phyloP scores from a whole-genome alignment of 495 filamentous ascomycete genomes.

The Pseudomonodictys pantanalensis region DNA sequence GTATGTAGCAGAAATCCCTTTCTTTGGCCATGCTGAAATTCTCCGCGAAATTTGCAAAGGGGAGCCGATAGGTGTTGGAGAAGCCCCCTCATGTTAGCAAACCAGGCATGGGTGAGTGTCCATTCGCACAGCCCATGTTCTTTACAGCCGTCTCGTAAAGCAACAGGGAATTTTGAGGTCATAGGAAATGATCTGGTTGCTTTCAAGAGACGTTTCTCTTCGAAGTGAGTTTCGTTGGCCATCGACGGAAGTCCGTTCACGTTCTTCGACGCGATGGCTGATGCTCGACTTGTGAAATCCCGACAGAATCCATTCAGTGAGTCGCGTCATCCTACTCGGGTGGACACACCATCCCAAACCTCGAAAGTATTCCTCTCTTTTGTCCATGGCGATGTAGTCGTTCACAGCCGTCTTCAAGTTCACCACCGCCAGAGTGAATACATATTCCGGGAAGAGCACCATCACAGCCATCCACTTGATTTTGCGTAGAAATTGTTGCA shows the following conservation, averaged over 20 bases:
- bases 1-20: too few species aligned
- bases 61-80: neutral
- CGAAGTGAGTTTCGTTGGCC: too few species aligned
- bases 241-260: too few species aligned
- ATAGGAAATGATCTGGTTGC: neutral
- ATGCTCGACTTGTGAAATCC: neutral
- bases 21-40: neutral
- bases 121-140: neutral
- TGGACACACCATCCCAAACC: neutral
- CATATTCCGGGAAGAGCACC: constrained; percentile 11
- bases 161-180: neutral
- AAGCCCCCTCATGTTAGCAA: constrained; percentile 19
- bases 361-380: neutral
- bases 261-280: too few species aligned
- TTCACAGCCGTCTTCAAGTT: constrained; percentile 12
- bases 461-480: constrained; percentile 23
- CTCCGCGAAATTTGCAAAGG: neutral
- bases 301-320: neutral
- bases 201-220: too few species aligned
- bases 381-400: constrained; percentile 1
- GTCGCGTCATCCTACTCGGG: neutral
- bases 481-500: neutral
- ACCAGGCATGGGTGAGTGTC: constrained; percentile 15
- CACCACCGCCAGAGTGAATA: constrained; percentile 8
- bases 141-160: neutral